Evolutionary conservation across 371 early-diverging fungal species (phyloP), one percentile per base, ranked within the genome.

Genomic region (Polyrhizophydium stewartii): DNA sequence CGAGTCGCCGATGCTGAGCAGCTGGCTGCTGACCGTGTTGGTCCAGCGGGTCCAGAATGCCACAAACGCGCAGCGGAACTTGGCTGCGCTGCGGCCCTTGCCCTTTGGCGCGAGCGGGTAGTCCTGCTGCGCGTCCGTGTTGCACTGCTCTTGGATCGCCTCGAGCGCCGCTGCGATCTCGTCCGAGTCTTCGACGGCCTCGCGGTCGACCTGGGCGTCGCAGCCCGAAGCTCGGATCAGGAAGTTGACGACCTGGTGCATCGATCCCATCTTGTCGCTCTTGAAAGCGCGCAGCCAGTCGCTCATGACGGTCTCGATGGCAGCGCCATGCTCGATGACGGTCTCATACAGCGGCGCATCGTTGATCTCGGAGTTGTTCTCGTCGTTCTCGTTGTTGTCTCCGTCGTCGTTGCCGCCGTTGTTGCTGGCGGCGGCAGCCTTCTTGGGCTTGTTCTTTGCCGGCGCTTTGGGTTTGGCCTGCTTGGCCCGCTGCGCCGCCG

Each of bases 181-280:
- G 47, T 78, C 78, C 32, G 62, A 5, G 37, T 35, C 68, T 56
- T 30, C 74, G 66, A 31, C 64, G 50, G 2, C 61, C 43, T 70
- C 66, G 49, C 6, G 6, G 56, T 27, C 30, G 35, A 47, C 24
- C 25, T 35, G 33, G 25, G 31, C 24, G 40, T 27, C 17, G 30
- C 30, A 17, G 13, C 24, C 40, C 31, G 16, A 13, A 6, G n/a
- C 88, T 58, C 84, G 71, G 59, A 88, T 78, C 32, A 86, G 58
- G 63, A 87, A 82, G 62, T 86, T 86, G 47, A 89, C 67, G 32
- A 89, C 50, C 1, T 81, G 71, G 33, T 68, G 72, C 62, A 88
- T 61, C 6, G 79, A 75, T 1, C 16, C 62, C 3, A 58, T 55
- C 21, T 64, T 47, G 56, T 77, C 64, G 13, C 66, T 63, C 3